A percentile compares a stretch with the other conserved stretches of the same genome.
phyloP scores from a whole-genome alignment of 345 rosid genomes.

The Eucalyptus viminalis region DNA sequence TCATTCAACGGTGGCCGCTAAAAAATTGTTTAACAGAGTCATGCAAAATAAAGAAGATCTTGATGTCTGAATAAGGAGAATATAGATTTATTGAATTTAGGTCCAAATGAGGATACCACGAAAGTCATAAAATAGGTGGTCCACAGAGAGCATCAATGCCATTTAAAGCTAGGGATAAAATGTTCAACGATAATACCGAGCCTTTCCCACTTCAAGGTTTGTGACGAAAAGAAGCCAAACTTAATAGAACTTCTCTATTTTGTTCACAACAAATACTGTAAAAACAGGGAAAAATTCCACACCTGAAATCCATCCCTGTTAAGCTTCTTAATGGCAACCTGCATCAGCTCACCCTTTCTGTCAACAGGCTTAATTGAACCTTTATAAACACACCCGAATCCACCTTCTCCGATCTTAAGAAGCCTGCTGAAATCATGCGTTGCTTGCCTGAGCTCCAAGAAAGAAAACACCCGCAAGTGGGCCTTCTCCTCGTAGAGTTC shows the following conservation, averaged over 20 bases:
- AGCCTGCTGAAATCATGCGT: constrained; percentile 49
- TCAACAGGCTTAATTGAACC: constrained; percentile 36
- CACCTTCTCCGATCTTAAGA: constrained; percentile 86
- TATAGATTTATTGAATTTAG: not conserved
- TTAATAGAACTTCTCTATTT: not conserved
- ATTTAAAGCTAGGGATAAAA: not conserved
- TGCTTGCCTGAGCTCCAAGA: constrained; percentile 61
- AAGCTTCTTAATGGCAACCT: constrained; percentile 78
- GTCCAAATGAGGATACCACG: not conserved
- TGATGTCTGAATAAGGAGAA: not conserved
- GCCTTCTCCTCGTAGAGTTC: constrained; percentile 59
- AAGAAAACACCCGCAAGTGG: constrained; percentile 53
- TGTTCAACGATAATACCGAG: not conserved
- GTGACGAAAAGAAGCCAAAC: not conserved
- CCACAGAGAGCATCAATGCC: not conserved
- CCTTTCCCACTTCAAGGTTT: not conserved
- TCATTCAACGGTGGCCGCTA: not conserved
- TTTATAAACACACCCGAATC: constrained; percentile 70
- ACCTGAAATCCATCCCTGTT: constrained; percentile 73
- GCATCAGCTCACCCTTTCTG: constrained; percentile 30
- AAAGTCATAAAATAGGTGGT: not conserved
- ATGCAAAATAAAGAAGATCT: not conserved
- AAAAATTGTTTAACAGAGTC: not conserved
- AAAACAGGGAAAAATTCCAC: not conserved
- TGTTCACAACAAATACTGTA: not conserved